Percentiles rank a stretch among this genome's conserved stretches.
Evolutionary conservation across 2,329 filamentous ascomycete genomes (phyloP).

Genomic region (Colletotrichum navitas): DNA sequence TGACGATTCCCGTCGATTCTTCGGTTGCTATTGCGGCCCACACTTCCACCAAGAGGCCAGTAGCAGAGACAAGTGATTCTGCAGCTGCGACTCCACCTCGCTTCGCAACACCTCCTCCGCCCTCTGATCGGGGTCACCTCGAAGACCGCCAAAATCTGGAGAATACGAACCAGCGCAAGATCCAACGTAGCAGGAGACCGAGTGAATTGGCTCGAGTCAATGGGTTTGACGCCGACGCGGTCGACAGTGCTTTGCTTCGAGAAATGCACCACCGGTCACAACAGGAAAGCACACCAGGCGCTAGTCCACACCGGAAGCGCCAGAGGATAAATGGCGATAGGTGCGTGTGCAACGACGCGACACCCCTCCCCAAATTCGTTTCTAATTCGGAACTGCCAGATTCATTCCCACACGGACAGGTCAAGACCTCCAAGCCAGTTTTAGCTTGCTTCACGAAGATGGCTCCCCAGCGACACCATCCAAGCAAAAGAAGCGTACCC

Average conservation of each 20-base stretch:
- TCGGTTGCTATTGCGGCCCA: conserved; percentile 44
- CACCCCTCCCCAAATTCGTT: too few species aligned
- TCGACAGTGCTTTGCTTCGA: conserved; percentile 64
- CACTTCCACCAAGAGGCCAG: conserved; percentile 49
- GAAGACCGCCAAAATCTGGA: conserved; percentile 58
- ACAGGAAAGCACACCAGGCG: conserved; percentile 65
- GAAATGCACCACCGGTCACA: conserved; percentile 65
- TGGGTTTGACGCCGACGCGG: conserved; percentile 62
- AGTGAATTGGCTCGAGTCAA: conserved; percentile 53
- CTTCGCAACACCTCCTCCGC: conserved; percentile 60
- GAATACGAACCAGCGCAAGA: conserved; percentile 49
- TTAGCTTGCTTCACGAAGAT: conserved; percentile 91
- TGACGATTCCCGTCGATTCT: conserved; percentile 53
- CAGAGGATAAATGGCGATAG: conserved; percentile 72
- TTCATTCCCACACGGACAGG: conserved; percentile 96
- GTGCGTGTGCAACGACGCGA: conserved; percentile 55
- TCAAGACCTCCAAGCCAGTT: conserved; percentile 93
- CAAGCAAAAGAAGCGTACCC: conserved; percentile 84
- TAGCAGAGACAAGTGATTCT: conserved; percentile 52
- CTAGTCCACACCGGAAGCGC: conserved; percentile 69
- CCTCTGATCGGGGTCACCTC: conserved; percentile 57
- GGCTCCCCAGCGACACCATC: conserved; percentile 93
- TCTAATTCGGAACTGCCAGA: conserved; percentile 59
- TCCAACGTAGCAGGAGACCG: conserved; percentile 52
- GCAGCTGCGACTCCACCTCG: conserved; percentile 52